Evolutionary conservation across 2,329 filamentous ascomycete genomes (phyloP), one percentile per base, ranked within the genome.

Genomic region (Fusarium clavum): DNA sequence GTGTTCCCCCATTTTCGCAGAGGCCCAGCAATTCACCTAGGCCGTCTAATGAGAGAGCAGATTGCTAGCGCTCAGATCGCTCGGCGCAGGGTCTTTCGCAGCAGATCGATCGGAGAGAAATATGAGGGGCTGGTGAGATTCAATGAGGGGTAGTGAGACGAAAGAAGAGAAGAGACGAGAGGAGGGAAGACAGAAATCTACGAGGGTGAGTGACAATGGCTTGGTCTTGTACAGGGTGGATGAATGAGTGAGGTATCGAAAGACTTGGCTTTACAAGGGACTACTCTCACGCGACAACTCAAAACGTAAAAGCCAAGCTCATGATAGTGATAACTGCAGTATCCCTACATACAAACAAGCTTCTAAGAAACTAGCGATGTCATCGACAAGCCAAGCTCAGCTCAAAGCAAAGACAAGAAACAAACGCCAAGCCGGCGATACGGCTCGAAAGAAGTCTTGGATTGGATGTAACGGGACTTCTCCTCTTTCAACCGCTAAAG

Each of bases 1-100:
- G 29, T 73, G 56, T 30, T 65, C 63, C 13, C 76, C 67, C 79
- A 80, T 79, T 62, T 79, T 76, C 54, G 57, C 64, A 73, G 56
- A 45, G 47, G 24, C 55, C 38, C 32, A 22, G 38, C 12, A 38
- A 22, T 59, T 53, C 53, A 32, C 57, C 44, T 24, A 51, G 44
- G 41, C 48, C 47, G 47, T 58, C 58, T n/a, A 64, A 57, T 63
- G 8, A 48, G 24, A 44, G 24, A 63, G 24, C 13, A 46, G 46
- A 44, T 30, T 29, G n/a, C 6, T 12, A 57, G 32, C n/a, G 32
- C 61, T 56, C 43, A 48, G 48, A 40, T 56, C 20, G 18, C 48
- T 25, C 52, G 29, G 32, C 49, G 49, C 47, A 51, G 45, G 40
- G 60, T 53, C 38, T 49, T 43, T 49, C 24, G 47, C 44, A 51